Evolutionary conservation across 2,329 filamentous ascomycete species (phyloP), one percentile per base, ranked within the genome.

Genomic region (Cordyceps cicadae): DNA sequence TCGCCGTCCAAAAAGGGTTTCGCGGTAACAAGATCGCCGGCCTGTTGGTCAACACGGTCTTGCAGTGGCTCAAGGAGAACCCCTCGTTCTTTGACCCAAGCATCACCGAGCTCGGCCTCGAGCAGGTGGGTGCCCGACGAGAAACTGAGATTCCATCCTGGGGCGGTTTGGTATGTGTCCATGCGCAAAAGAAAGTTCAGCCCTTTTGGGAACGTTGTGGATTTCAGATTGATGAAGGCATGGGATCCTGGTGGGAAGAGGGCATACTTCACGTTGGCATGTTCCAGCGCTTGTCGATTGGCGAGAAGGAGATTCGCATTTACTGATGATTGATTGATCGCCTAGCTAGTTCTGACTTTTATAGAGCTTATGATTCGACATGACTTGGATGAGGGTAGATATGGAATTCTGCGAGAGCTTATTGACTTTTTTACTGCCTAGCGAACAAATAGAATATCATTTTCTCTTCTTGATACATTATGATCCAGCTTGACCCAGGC

Each of bases 201-300:
- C 75, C 74, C 32, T 77, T 87, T 66, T 97, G 92, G 85, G 75
- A 76, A 68, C 82, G 79, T 68, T 82, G 87, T 73, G 92, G 91
- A 0, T 97, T 96, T 71, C 74, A 78, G 63, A 77, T 83, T 11
- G 92, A 97, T 72, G 81, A 88, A 68, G 77, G 74, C 11, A 84
- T 93, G 82, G 89, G 90, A 0, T 79, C 72, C 37, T 97, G 92
- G 91, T 79, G 80, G 63, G 92, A 97, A 72, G 91, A 94, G 69
- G 90, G 88, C 4, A 93, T 96, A 59, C 79, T 83, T 65, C 91
- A 96, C 76, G 81, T 95, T 19, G 92, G 89, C 62, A 95, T 97
- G 92, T 96, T 83, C 64, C 68, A 73, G 64, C 75, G 82, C 39
- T 62, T 86, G 32, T 68, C 76, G 4, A 63, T 77, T 4, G 63